A percentile compares a stretch with the other conserved stretches of the same genome.
Evolutionary conservation across 2,329 filamentous ascomycete genomes (phyloP).

Genomic region (Ophiostoma montium): DNA sequence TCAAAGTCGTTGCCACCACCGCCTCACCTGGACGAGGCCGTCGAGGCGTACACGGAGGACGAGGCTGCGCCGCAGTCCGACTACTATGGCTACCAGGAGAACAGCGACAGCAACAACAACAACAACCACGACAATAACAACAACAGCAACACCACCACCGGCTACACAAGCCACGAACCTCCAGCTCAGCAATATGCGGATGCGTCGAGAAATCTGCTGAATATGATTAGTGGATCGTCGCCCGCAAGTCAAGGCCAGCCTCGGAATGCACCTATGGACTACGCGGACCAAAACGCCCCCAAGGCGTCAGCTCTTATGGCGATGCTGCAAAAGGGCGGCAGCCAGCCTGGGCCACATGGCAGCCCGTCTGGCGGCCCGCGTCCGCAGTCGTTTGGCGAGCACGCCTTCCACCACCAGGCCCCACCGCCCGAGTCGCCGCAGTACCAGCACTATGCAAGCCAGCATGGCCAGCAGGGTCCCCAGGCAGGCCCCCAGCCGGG

Average conservation of each 20-base stretch:
- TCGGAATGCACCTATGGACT: background rate
- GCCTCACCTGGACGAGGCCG: constrained; percentile 26
- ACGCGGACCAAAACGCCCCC: background rate
- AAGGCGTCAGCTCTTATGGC: background rate
- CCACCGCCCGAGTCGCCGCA: constrained; percentile 41
- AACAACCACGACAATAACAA: constrained; percentile 7
- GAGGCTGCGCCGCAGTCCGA: constrained; percentile 25
- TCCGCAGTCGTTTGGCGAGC: constrained; percentile 41
- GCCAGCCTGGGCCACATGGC: background rate
- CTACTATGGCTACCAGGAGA: background rate
- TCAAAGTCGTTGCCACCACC: background rate
- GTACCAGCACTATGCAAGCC: constrained; percentile 31
- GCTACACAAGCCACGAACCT: background rate
- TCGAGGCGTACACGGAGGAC: constrained; percentile 49
- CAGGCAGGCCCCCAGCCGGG: background rate
- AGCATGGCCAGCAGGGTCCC: background rate
- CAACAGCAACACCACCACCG: background rate
- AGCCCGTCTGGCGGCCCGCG: constrained; percentile 10
- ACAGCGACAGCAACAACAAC: constrained; percentile 2
- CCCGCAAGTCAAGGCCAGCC: background rate
- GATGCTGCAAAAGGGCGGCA: constrained; percentile 1
- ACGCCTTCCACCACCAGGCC: constrained; percentile 34
- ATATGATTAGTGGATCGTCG: background rate
- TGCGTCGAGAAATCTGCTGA: background rate
- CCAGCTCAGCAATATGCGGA: background rate